phyloP scores from a whole-genome alignment of 2,329 filamentous ascomycete species.

The Clarireedia sp. region DNA sequence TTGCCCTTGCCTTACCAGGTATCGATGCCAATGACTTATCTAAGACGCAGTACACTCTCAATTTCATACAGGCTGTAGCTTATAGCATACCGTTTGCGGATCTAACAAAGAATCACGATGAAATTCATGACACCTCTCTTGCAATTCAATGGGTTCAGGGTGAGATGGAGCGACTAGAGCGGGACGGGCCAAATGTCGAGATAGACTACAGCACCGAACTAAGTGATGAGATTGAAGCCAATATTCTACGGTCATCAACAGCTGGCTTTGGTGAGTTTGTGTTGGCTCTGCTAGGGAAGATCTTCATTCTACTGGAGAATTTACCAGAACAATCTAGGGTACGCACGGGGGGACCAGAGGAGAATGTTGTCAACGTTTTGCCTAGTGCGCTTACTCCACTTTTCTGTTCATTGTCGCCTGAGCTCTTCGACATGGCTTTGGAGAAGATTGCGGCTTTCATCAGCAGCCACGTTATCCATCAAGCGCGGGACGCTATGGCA shows the following conservation, averaged over 20 bases:
- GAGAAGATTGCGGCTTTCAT: slow-evolving; percentile 92
- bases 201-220: slow-evolving; percentile 80
- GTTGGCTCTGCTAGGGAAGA: slow-evolving; percentile 80
- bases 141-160: slow-evolving; percentile 91
- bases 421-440: slow-evolving; percentile 84
- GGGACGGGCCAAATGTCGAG: slow-evolving; percentile 74
- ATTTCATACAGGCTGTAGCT: slow-evolving; percentile 90
- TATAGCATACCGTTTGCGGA: slow-evolving; percentile 93
- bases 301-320: slow-evolving; percentile 93
- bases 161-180: slow-evolving; percentile 90
- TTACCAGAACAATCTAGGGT: slow-evolving; percentile 83
- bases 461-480: slow-evolving; percentile 89
- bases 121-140: slow-evolving; percentile 64
- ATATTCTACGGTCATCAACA: slow-evolving; percentile 86
- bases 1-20: slow-evolving; percentile 88
- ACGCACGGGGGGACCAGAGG: slow-evolving; percentile 85
- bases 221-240: slow-evolving; percentile 76
- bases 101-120: slow-evolving; percentile 59
- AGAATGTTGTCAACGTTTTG: slow-evolving; percentile 92
- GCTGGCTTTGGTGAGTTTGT: slow-evolving; percentile 91
- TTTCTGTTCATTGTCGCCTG: slow-evolving; percentile 82
- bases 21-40: slow-evolving; percentile 97
- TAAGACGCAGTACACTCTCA: slow-evolving; percentile 89
- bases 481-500: slow-evolving; percentile 94
- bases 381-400: slow-evolving; percentile 86